Conservation (phyloP, 2,329 filamentous ascomycete genomes). For the Fusarium tuaranense region DNA sequence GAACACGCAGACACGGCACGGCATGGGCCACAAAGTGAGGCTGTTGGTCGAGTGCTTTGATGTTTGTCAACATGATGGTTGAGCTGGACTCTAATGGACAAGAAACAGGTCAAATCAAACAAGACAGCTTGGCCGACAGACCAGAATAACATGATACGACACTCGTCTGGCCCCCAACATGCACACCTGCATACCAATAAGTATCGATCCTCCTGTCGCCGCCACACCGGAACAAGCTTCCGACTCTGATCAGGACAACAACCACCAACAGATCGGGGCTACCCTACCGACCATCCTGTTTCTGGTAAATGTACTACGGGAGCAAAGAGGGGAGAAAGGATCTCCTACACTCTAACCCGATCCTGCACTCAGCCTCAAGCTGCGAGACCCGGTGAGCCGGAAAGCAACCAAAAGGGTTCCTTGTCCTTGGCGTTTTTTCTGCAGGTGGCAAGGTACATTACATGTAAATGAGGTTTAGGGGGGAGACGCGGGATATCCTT, state of each 20-base stretch:
- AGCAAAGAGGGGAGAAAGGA: not conserved
- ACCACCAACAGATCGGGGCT: not conserved
- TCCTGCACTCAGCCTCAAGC: not conserved
- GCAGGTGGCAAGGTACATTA: not conserved
- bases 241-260: not conserved
- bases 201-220: not conserved
- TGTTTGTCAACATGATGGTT: not conserved
- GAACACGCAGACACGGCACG: not conserved
- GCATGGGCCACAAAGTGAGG: not conserved
- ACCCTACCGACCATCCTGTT: not conserved
- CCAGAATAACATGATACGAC: not conserved
- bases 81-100: not conserved
- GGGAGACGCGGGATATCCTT: not conserved
- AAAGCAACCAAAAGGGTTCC: not conserved
- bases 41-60: not conserved
- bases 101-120: not conserved
- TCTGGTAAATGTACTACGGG: not conserved
- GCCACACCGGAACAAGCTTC: not conserved
- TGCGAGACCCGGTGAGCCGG: not conserved
- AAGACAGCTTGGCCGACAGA: not conserved
- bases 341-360: not conserved
- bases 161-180: not conserved
- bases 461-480: not conserved
- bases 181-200: not conserved
- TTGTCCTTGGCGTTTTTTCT: not conserved